phyloP scores from a whole-genome alignment of 2,329 filamentous ascomycete genomes.

The Aspergillus sergii region DNA sequence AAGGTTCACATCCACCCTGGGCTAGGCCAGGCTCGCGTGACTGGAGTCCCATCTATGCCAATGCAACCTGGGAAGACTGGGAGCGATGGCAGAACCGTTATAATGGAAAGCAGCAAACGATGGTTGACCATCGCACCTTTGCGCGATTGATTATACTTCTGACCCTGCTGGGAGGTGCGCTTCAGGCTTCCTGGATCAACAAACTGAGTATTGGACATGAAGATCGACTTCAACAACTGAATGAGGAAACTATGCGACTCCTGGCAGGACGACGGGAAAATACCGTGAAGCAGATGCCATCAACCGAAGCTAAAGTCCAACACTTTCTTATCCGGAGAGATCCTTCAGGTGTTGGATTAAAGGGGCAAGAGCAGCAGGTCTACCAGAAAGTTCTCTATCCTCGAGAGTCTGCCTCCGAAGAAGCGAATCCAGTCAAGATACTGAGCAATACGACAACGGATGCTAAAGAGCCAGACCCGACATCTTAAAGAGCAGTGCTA shows the following conservation, averaged over 20 bases:
- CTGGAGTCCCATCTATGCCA: conserved; percentile 59
- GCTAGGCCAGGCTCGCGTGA: conserved; percentile 18
- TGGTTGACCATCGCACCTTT: conserved; percentile 80
- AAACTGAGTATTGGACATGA: conserved; percentile 64
- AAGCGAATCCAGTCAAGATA: not conserved
- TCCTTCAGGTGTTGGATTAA: conserved; percentile 50
- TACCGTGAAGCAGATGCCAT: conserved; percentile 51
- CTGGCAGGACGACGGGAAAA: conserved; percentile 56
- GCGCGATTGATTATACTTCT: conserved; percentile 70
- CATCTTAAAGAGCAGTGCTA: not conserved
- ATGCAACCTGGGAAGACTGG: conserved; percentile 99
- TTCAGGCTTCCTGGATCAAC: conserved; percentile 71
- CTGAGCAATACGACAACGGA: not conserved
- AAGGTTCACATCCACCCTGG: conserved; percentile 26
- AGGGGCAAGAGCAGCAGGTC: conserved; percentile 45
- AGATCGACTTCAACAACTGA: conserved; percentile 66
- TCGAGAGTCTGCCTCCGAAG: not conserved
- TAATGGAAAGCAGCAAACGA: conserved; percentile 46
- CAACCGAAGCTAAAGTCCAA: conserved; percentile 67
- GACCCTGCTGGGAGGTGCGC: conserved; percentile 69
- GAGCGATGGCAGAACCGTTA: conserved; percentile 71
- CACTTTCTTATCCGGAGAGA: conserved; percentile 77
- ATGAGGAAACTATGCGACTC: conserved; percentile 63
- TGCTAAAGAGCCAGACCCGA: not conserved
- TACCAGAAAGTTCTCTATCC: conserved; percentile 39